phyloP scores from a whole-genome alignment of 495 filamentous ascomycete species.

The Hypoxylon fuscum region DNA sequence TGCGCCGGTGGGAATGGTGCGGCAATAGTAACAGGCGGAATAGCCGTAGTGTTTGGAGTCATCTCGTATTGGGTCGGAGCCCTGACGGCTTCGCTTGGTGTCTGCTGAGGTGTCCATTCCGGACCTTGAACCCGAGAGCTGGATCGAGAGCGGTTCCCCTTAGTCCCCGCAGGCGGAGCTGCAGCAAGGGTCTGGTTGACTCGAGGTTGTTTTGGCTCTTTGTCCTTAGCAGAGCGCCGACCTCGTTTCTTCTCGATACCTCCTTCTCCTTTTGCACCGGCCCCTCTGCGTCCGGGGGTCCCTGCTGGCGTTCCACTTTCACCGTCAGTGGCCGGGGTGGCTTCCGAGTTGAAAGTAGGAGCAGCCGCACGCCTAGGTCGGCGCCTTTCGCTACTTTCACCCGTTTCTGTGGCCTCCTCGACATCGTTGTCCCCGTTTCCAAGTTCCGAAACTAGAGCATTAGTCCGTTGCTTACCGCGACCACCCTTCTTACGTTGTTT shows the following conservation, averaged over 20 bases:
- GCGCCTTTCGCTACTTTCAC: conserved; percentile 61
- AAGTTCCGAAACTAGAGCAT: conserved; percentile 78
- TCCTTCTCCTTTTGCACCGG: conserved; percentile 60
- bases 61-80: conserved; percentile 48
- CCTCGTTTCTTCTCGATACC: conserved; percentile 65
- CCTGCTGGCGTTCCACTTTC: conserved; percentile 63
- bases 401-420: conserved; percentile 61
- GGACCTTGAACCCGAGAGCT: conserved; percentile 52
- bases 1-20: conserved; percentile 49
- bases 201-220: conserved; percentile 53
- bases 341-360: conserved; percentile 59
- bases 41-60: conserved; percentile 35
- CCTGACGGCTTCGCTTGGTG: conserved; percentile 46
- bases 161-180: conserved; percentile 46
- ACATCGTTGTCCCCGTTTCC: conserved; percentile 65
- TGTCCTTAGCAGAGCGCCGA: conserved; percentile 53
- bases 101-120: conserved; percentile 49
- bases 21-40: conserved; percentile 47
- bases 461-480: conserved; percentile 72
- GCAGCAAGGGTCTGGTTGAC: conserved; percentile 55
- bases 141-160: conserved; percentile 55
- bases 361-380: conserved; percentile 64
- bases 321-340: conserved; percentile 56
- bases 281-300: conserved; percentile 62
- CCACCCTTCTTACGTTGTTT: conserved; percentile 67